phyloP scores from a whole-genome alignment of 768 basidiomycete genomes.

The Serendipita vermifera region DNA sequence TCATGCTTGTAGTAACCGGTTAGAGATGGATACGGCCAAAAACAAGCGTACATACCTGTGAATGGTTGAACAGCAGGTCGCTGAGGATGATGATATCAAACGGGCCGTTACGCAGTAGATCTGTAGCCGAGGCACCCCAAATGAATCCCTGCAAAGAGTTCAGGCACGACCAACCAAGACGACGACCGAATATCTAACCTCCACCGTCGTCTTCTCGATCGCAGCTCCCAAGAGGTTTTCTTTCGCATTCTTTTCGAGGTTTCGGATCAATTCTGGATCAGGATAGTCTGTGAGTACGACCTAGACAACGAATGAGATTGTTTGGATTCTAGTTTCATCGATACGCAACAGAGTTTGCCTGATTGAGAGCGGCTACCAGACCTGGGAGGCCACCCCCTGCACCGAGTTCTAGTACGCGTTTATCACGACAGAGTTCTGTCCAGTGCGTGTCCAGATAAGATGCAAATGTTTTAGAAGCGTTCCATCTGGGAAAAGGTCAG shows the following conservation, averaged over 20 bases:
- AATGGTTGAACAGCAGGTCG: constrained; percentile 91
- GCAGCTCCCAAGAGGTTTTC: constrained; percentile 34
- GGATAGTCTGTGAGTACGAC: constrained; percentile 90
- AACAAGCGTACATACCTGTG: constrained; percentile 42
- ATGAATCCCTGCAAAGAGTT: constrained; percentile 49
- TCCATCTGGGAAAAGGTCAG: constrained; percentile 43
- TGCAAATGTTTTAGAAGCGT: constrained; percentile 61
- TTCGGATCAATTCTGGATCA: constrained; percentile 58
- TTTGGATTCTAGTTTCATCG: not conserved
- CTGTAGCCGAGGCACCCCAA: constrained; percentile 41
- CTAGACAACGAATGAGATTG: constrained; percentile 26
- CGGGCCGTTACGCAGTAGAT: constrained; percentile 17
- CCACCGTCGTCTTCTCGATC: constrained; percentile 21
- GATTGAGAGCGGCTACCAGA: constrained; percentile 56
- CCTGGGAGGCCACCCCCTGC: constrained; percentile 88
- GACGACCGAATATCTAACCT: no score
- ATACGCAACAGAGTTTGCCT: constrained; percentile 49
- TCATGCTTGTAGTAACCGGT: constrained; percentile 44
- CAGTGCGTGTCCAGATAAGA: constrained; percentile 48
- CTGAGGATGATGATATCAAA: constrained; percentile 82
- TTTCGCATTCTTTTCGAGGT: constrained; percentile 56
- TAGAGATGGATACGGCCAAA: constrained; percentile 15
- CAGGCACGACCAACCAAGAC: constrained; percentile 23
- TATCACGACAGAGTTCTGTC: constrained; percentile 30
- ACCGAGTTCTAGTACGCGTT: constrained; percentile 70